Conservation (phyloP, 2,329 filamentous ascomycete genomes). For the Aureobasidium sp. region DNA sequence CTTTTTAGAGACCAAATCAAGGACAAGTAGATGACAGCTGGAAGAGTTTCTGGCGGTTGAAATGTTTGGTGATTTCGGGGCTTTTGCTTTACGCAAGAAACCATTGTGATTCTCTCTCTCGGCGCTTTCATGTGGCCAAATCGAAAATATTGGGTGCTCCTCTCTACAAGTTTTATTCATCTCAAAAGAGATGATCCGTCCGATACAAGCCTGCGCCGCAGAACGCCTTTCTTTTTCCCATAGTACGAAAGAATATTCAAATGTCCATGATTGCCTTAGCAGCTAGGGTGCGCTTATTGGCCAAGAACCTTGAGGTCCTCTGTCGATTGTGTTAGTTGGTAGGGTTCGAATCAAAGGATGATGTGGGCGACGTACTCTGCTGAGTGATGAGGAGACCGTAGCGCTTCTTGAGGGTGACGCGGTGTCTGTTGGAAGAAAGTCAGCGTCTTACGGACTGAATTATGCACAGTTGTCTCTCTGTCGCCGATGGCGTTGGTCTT, state of each 20-base stretch:
- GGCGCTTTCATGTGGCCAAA: not conserved
- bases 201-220: constrained; percentile 1
- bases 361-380: constrained; percentile 27
- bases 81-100: not conserved
- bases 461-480: not conserved
- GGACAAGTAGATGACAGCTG: not conserved
- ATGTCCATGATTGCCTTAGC: not conserved
- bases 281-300: constrained; percentile 1
- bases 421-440: constrained; percentile 52
- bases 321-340: not conserved
- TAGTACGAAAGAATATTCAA: constrained; percentile 3
- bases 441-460: not conserved
- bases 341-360: not conserved
- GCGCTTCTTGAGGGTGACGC: constrained; percentile 89
- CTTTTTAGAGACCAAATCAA: not conserved
- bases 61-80: not conserved
- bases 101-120: not conserved
- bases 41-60: not conserved
- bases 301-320: constrained; percentile 14
- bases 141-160: not conserved
- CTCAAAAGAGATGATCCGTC: not conserved
- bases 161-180: not conserved
- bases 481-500: not conserved
- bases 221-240: constrained; percentile 7
- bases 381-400: constrained; percentile 84